A percentile compares a stretch with the other conserved stretches of the same genome.
Conservation (phyloP, 306 rosid genomes). For the Quercus variabilis region DNA sequence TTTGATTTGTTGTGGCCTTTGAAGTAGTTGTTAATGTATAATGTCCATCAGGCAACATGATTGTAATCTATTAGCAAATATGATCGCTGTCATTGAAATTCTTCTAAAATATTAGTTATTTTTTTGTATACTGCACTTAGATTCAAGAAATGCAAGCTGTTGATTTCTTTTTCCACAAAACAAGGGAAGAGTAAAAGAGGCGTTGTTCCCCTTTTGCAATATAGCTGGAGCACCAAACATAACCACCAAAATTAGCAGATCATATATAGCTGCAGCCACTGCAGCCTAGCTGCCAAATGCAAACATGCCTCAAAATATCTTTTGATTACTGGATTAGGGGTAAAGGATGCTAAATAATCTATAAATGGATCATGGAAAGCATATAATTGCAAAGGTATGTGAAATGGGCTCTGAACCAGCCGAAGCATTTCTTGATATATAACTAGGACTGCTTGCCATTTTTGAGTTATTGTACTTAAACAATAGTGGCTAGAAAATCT, state of each 20-base stretch:
- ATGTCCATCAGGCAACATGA: background rate
- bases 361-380: background rate
- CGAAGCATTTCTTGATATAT: background rate
- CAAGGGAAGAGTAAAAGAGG: background rate
- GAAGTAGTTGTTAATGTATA: background rate
- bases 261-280: background rate
- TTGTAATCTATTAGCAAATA: background rate
- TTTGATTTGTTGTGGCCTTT: background rate
- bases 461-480: background rate
- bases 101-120: background rate
- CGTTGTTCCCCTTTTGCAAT: background rate
- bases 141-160: background rate
- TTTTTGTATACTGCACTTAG: background rate
- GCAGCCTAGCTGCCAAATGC: background rate
- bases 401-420: background rate
- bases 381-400: conserved; percentile 5
- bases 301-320: background rate
- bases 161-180: background rate
- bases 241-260: background rate
- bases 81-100: background rate
- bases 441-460: background rate
- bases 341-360: background rate
- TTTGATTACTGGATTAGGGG: background rate
- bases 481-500: background rate
- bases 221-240: background rate